phyloP scores from a whole-genome alignment of 352 stramenopile genomes.

The Pythium pyrilobum region DNA sequence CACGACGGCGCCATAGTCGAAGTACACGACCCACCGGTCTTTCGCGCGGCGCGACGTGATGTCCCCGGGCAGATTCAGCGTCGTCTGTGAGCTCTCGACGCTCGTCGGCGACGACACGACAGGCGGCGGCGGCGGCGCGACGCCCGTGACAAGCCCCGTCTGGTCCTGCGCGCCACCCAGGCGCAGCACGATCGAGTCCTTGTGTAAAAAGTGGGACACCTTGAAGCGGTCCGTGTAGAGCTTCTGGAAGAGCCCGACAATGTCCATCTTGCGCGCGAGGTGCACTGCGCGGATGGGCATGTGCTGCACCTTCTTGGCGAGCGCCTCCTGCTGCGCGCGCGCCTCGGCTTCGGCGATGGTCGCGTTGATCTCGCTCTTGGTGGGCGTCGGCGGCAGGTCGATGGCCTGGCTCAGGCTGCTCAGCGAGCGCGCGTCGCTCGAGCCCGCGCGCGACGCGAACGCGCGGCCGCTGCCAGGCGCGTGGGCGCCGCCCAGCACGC shows the following conservation, averaged over 20 bases:
- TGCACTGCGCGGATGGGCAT: constrained; percentile 83
- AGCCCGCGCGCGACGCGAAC: not conserved
- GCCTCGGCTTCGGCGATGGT: constrained; percentile 63
- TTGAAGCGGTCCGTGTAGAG: constrained; percentile 84
- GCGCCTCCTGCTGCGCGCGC: constrained; percentile 31
- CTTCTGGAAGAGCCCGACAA: constrained; percentile 80
- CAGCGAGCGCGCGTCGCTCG: not conserved
- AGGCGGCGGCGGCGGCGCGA: constrained; percentile 16
- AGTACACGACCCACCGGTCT: constrained; percentile 91
- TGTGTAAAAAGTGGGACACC: constrained; percentile 73
- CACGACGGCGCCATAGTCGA: constrained; percentile 90
- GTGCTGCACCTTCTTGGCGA: constrained; percentile 57
- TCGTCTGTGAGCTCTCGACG: constrained; percentile 16
- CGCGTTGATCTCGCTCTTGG: constrained; percentile 54
- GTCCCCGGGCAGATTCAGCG: constrained; percentile 43
- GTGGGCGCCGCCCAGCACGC: constrained; percentile 14
- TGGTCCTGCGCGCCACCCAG: constrained; percentile 38
- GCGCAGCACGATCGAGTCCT: constrained; percentile 74
- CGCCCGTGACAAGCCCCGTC: constrained; percentile 32
- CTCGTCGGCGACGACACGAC: not conserved
- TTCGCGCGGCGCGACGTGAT: constrained; percentile 70
- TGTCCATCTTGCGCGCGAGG: constrained; percentile 83
- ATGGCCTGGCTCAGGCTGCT: constrained; percentile 22
- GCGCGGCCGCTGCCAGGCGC: constrained; percentile 4
- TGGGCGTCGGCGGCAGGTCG: constrained; percentile 46